Percentiles rank a stretch among this genome's conserved stretches.
Conservation (phyloP, 371 early-diverging fungal genomes). For the Syncephalastrum monosporum region DNA sequence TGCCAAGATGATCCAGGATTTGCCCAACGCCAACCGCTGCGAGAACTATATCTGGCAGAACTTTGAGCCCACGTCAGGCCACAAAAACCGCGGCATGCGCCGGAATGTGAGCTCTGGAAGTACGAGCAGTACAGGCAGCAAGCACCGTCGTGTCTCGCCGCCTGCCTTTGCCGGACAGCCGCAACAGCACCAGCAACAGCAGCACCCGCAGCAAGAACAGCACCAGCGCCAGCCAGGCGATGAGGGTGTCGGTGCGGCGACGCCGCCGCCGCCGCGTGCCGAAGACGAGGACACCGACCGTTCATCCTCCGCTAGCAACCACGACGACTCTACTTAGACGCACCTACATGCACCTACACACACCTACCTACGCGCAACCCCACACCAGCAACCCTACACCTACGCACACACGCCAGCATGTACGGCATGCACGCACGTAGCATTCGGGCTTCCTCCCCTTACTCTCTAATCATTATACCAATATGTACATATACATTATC, state of each 20-base stretch:
- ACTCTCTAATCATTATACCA: no score
- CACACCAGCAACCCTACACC: background rate
- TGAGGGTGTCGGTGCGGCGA: no score
- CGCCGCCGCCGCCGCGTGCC: no score
- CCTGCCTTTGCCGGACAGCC: no score
- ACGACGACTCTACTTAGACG: background rate
- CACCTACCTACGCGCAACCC: background rate
- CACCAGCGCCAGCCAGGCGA: background rate
- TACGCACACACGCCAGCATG: no score
- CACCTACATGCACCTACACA: background rate
- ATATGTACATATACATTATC: no score
- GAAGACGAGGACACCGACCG: background rate
- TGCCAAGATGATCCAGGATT: constrained; percentile 87
- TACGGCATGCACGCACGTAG: no score
- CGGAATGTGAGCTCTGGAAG: constrained; percentile 12
- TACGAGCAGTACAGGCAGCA: background rate
- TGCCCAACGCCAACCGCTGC: constrained; percentile 78
- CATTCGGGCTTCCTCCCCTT: no score
- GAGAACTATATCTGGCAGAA: constrained; percentile 74
- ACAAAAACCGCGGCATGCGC: constrained; percentile 21
- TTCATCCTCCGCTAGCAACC: background rate
- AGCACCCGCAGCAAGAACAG: background rate
- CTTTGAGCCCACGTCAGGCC: constrained; percentile 24
- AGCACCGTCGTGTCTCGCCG: background rate
- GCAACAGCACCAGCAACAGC: background rate